Evolutionary conservation across 352 stramenopile genomes (phyloP).

Genomic region (Pythium aquatile): DNA sequence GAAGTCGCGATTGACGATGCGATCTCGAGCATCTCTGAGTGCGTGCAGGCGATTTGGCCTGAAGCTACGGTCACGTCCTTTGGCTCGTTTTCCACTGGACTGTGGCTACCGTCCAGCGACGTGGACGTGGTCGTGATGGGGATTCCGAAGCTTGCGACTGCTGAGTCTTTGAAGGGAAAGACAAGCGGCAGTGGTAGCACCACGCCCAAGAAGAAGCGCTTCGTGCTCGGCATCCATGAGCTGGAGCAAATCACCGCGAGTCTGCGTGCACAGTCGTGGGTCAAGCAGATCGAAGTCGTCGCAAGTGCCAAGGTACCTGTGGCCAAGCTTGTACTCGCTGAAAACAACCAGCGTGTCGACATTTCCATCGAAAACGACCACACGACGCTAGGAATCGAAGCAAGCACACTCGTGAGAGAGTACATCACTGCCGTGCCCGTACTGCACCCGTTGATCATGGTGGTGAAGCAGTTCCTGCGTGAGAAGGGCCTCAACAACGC

Average conservation of each 20-base stretch:
- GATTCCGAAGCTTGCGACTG: constrained; percentile 26
- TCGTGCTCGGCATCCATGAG: constrained; percentile 48
- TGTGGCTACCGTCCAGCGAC: constrained; percentile 88
- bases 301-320: constrained; percentile 82
- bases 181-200: constrained; percentile 7
- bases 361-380: constrained; percentile 89
- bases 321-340: constrained; percentile 71
- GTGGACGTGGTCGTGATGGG: constrained; percentile 87
- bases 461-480: constrained; percentile 85
- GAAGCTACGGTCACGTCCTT: constrained; percentile 71
- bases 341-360: constrained; percentile 71
- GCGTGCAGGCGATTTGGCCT: constrained; percentile 73
- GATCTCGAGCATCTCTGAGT: constrained; percentile 61
- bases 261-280: constrained; percentile 61
- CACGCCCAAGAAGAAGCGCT: constrained; percentile 39
- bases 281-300: constrained; percentile 82
- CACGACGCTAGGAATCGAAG: constrained; percentile 74
- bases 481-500: constrained; percentile 89
- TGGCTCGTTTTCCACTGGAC: constrained; percentile 80
- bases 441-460: constrained; percentile 78
- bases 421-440: constrained; percentile 66
- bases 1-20: constrained; percentile 67
- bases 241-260: constrained; percentile 56
- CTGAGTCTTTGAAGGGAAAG: neutral
- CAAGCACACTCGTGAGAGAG: constrained; percentile 75